Evolutionary conservation across 495 filamentous ascomycete genomes (phyloP).

Genomic region (Aspergillus steynii): DNA sequence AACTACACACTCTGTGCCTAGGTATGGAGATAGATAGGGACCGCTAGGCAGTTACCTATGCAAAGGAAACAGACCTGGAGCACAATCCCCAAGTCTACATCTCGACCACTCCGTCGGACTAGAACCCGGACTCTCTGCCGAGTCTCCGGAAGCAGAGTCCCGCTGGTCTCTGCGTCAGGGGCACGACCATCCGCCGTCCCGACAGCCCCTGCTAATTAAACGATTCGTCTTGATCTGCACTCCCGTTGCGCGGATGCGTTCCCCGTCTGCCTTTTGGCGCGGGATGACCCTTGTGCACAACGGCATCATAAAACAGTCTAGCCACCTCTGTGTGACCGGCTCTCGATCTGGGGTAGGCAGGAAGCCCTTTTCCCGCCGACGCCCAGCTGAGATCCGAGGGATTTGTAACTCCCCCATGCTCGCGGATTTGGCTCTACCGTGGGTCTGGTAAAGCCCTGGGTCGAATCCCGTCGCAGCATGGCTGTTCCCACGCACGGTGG

Average conservation of each 20-base stretch:
- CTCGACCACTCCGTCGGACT: not conserved
- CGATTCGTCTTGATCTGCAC: not conserved
- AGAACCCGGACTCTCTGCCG: not conserved
- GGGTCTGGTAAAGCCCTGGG: not conserved
- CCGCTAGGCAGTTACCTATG: too few species aligned
- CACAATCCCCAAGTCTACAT: not conserved
- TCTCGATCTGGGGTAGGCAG: constrained; percentile 20
- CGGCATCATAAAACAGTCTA: constrained; percentile 20
- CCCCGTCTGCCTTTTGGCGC: not conserved
- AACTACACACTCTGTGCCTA: too few species aligned
- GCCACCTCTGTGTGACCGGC: constrained; percentile 15
- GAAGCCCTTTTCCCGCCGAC: constrained; percentile 3
- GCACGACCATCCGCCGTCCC: not conserved
- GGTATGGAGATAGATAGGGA: too few species aligned
- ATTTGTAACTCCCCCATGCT: not conserved
- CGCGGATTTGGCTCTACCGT: not conserved
- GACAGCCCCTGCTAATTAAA: constrained; percentile 6
- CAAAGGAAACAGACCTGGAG: not conserved
- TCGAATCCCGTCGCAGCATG: not conserved
- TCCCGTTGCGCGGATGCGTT: not conserved
- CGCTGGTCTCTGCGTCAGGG: not conserved
- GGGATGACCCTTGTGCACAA: constrained; percentile 11
- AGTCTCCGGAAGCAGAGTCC: not conserved
- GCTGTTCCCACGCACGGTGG: not conserved
- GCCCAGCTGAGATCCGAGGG: not conserved